Evolutionary conservation across 202 grass and related monocot genomes (phyloP).

Genomic region (Setaria viridis): DNA sequence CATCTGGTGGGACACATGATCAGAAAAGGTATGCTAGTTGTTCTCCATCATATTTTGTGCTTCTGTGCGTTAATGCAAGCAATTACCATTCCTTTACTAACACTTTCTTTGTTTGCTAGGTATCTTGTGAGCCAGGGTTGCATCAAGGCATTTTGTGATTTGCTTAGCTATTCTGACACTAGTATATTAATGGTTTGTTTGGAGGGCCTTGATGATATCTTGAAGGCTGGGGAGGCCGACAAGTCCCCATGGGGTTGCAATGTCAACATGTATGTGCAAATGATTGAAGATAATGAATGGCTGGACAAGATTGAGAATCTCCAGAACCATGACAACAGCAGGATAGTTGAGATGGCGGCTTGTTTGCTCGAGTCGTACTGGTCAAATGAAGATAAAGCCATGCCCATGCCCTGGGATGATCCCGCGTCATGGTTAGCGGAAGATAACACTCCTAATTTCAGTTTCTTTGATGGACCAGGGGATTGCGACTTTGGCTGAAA

Average conservation of each 20-base stretch:
- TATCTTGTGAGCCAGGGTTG: constrained; percentile 67
- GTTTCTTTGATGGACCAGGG: constrained; percentile 35
- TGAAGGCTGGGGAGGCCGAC: constrained; percentile 59
- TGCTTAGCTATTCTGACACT: constrained; percentile 53
- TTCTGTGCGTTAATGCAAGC: neutral
- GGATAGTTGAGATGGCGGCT: constrained; percentile 62
- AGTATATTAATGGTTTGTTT: constrained; percentile 62
- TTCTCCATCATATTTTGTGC: neutral
- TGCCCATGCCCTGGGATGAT: neutral
- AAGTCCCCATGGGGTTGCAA: constrained; percentile 41
- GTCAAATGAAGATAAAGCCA: constrained; percentile 46
- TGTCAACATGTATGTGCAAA: constrained; percentile 60
- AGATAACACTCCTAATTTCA: neutral
- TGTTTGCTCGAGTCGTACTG: constrained; percentile 63
- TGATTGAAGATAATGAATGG: constrained; percentile 70
- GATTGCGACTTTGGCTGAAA: constrained; percentile 55
- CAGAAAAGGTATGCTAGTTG: constrained; percentile 55
- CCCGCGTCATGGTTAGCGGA: neutral
- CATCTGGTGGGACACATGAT: constrained; percentile 52
- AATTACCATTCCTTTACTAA: neutral
- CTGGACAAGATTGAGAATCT: constrained; percentile 76
- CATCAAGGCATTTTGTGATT: constrained; percentile 71
- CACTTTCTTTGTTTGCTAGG: constrained; percentile 24
- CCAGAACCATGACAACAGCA: constrained; percentile 62
- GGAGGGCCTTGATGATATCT: constrained; percentile 74